Evolutionary conservation across 345 rosid species (phyloP).

Genomic region (Murraya paniculata): DNA sequence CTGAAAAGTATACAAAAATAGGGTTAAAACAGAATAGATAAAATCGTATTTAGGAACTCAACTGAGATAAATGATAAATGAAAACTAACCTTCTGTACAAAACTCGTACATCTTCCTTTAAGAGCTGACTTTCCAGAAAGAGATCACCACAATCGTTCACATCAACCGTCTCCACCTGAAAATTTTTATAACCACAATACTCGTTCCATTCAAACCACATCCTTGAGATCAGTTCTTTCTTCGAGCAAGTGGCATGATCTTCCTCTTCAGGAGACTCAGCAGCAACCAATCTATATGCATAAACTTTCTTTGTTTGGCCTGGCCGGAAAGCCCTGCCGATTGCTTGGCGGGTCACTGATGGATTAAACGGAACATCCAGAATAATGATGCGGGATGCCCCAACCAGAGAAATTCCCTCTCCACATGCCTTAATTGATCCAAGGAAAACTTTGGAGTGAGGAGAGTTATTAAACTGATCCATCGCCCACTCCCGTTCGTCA

Average conservation of each 20-base stretch:
- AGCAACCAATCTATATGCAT: slow-evolving; percentile 65
- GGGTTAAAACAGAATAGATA: background rate
- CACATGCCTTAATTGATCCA: slow-evolving; percentile 92
- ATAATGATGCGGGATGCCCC: slow-evolving; percentile 85
- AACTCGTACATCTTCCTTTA: slow-evolving; percentile 55
- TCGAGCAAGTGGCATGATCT: slow-evolving; percentile 54
- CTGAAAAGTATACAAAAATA: slow-evolving; percentile 22
- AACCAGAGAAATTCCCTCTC: slow-evolving; percentile 92
- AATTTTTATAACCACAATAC: slow-evolving; percentile 47
- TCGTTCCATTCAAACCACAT: slow-evolving; percentile 97
- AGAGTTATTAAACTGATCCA: slow-evolving; percentile 78
- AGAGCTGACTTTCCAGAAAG: slow-evolving; percentile 56
- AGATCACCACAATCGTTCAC: slow-evolving; percentile 54
- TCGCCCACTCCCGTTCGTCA: slow-evolving; percentile 68
- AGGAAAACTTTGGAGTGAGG: slow-evolving; percentile 72
- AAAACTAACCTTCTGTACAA: slow-evolving; percentile 68
- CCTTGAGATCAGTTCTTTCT: slow-evolving; percentile 78
- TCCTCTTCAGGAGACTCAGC: slow-evolving; percentile 81
- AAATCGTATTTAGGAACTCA: background rate
- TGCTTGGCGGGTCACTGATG: slow-evolving; percentile 97
- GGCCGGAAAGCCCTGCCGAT: slow-evolving; percentile 87
- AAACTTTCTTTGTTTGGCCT: slow-evolving; percentile 79
- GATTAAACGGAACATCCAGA: slow-evolving; percentile 85
- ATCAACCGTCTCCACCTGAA: slow-evolving; percentile 47
- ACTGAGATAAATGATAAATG: background rate